Conservation (phyloP, 306 rosid species). For the Hippophae tibetana region DNA sequence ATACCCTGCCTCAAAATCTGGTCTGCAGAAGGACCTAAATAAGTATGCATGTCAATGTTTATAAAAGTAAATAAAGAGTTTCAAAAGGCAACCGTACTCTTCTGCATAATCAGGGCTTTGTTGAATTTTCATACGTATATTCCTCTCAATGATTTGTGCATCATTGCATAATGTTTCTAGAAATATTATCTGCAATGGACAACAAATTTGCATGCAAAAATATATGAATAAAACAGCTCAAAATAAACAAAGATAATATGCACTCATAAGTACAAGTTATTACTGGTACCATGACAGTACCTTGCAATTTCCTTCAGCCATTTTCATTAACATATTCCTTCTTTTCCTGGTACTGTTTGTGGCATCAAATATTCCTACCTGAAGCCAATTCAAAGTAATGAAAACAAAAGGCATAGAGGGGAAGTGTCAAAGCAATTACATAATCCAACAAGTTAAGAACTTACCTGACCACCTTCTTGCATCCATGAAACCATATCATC, state of each 20-base stretch:
- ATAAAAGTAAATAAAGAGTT: constrained; percentile 19
- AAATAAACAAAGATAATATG: constrained; percentile 12
- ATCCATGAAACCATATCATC: constrained; percentile 99
- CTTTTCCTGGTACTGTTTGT: constrained; percentile 76
- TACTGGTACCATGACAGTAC: constrained; percentile 29
- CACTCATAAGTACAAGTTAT: constrained; percentile 13
- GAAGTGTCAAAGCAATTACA: constrained; percentile 12
- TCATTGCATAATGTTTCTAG: constrained; percentile 96
- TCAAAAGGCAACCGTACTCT: constrained; percentile 55
- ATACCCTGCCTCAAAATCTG: constrained; percentile 88
- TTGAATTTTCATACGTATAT: constrained; percentile 91
- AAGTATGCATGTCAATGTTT: constrained; percentile 10
- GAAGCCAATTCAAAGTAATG: constrained; percentile 20
- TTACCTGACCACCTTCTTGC: constrained; percentile 99
- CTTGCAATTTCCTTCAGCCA: constrained; percentile 99
- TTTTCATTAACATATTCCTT: constrained; percentile 95
- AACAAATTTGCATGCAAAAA: background rate
- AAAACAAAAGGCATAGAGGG: constrained; percentile 12
- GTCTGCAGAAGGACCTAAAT: constrained; percentile 46
- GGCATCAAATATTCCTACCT: constrained; percentile 99
- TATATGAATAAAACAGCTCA: constrained; percentile 16
- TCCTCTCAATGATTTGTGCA: constrained; percentile 79
- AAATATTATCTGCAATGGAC: constrained; percentile 68
- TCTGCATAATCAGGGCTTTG: constrained; percentile 99
- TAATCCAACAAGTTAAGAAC: constrained; percentile 19